Percentiles rank a stretch among this genome's conserved stretches.
These are phyloP conservation scores for Carex myosuroides DNA, from an alignment of 176 grass and related monocot genomes.

Conservation along the genomic window DNA sequence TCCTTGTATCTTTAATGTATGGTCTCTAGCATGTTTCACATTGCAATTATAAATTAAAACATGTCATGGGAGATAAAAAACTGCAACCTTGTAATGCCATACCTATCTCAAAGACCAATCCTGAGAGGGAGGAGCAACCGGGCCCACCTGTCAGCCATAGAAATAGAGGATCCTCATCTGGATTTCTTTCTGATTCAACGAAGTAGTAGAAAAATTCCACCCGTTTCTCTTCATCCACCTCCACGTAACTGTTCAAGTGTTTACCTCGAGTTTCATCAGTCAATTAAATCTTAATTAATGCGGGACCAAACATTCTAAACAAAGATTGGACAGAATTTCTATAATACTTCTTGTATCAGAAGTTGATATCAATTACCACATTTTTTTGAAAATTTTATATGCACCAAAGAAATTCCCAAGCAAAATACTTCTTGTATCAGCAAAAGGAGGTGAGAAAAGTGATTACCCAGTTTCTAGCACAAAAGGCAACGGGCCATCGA, in stretches of 20 bases:
- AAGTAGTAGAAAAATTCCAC: constrained; percentile 53
- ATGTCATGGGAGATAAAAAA: neutral
- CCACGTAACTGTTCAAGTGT: constrained; percentile 30
- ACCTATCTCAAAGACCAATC: constrained; percentile 48
- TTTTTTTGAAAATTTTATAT: neutral
- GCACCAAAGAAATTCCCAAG: neutral
- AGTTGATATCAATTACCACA: no score
- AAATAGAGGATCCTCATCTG: constrained; percentile 36
- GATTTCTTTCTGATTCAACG: constrained; percentile 43
- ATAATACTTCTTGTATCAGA: no score
- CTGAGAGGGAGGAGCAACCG: constrained; percentile 42
- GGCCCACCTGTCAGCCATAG: constrained; percentile 59
- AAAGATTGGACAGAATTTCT: no score
- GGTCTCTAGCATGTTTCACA: no score
- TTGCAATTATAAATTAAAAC: no score
- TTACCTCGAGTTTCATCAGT: neutral
- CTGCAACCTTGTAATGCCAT: neutral
- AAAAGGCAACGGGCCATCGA: constrained; percentile 39
- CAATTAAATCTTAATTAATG: neutral
- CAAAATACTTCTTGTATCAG: neutral
- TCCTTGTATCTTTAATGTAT: no score
- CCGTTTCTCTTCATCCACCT: constrained; percentile 39
- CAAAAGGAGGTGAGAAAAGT: neutral
- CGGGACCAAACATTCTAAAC: no score
- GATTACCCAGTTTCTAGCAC: constrained; percentile 33